Percentiles rank a stretch among this genome's conserved stretches.
These are phyloP conservation scores for Calonectria leucothoes DNA, from an alignment of 2,329 filamentous ascomycete species.

Conservation along the genomic window DNA sequence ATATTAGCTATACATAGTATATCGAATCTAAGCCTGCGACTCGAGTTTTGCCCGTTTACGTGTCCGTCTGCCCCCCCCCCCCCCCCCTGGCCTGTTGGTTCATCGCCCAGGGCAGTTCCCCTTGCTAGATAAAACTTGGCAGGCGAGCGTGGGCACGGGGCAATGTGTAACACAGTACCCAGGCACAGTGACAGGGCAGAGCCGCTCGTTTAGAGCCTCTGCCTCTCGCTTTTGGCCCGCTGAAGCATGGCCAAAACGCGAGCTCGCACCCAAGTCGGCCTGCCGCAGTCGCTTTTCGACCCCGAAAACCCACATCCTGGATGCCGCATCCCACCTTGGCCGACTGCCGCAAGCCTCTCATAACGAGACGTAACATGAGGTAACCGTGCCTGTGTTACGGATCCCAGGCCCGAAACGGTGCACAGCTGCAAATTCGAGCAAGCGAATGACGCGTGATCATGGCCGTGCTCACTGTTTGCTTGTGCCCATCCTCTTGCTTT, in stretches of 20 bases:
- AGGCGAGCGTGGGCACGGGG: not conserved
- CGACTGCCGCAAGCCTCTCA: not conserved
- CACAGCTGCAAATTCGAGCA: constrained; percentile 4
- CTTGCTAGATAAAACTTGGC: constrained; percentile 2
- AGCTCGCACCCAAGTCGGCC: constrained; percentile 15
- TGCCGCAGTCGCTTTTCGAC: constrained; percentile 15
- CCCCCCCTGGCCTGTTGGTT: constrained; percentile 1
- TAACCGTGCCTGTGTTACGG: constrained; percentile 7
- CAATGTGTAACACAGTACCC: not conserved
- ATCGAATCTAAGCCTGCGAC: not conserved
- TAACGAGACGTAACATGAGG: constrained; percentile 3
- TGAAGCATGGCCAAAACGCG: constrained; percentile 7
- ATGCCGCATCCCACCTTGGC: not conserved
- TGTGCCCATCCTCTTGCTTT: not conserved
- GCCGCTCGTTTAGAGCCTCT: not conserved
- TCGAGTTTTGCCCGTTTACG: not conserved
- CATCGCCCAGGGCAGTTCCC: not conserved
- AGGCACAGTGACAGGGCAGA: not conserved
- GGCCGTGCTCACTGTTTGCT: constrained; percentile 1
- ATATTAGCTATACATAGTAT: not conserved
- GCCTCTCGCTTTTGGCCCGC: not conserved
- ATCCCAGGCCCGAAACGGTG: not conserved
- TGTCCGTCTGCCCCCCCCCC: no score
- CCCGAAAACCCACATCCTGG: constrained; percentile 16
- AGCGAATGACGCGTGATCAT: not conserved